Evolutionary conservation across 2,329 filamentous ascomycete genomes (phyloP).

Genomic region (Canariomyces notabilis): DNA sequence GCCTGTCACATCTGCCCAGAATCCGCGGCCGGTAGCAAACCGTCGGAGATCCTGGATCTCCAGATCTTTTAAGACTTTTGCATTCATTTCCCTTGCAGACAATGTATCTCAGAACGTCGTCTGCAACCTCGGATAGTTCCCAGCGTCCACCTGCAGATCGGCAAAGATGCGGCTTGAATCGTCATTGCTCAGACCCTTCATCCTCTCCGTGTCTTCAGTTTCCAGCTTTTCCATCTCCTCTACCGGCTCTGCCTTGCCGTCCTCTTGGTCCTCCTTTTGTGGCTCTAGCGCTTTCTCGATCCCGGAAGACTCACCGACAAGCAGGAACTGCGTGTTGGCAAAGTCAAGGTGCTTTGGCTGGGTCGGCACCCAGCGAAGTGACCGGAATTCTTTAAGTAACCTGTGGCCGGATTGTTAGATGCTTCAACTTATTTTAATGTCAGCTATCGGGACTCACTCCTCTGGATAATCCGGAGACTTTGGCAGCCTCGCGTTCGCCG

Average conservation of each 20-base stretch:
- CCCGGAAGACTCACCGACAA: slow-evolving; percentile 66
- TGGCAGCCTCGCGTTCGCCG: slow-evolving; percentile 57
- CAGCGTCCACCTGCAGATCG: slow-evolving; percentile 43
- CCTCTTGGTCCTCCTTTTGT: slow-evolving; percentile 51
- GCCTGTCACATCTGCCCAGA: too few species aligned
- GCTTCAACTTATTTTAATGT: neutral
- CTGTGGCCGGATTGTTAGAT: slow-evolving; percentile 3
- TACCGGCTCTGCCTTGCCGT: slow-evolving; percentile 57
- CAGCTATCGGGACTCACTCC: slow-evolving; percentile 44
- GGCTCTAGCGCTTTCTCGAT: slow-evolving; percentile 52
- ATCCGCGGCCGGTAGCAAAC: too few species aligned
- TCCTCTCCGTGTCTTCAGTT: slow-evolving; percentile 65
- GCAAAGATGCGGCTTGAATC: slow-evolving; percentile 43
- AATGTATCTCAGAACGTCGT: slow-evolving; percentile 45
- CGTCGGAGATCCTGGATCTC: too few species aligned
- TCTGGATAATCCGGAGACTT: slow-evolving; percentile 65
- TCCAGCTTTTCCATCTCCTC: slow-evolving; percentile 72
- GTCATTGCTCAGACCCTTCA: slow-evolving; percentile 46
- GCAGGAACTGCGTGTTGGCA: slow-evolving; percentile 67
- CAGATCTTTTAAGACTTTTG: too few species aligned
- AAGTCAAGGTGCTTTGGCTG: slow-evolving; percentile 71
- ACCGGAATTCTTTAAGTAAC: slow-evolving; percentile 47
- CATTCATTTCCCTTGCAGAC: too few species aligned
- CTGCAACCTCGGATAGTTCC: slow-evolving; percentile 59
- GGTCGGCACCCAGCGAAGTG: slow-evolving; percentile 68